Evolutionary conservation across 176 grass and related monocot genomes (phyloP).

Genomic region (Panicum miliaceum): DNA sequence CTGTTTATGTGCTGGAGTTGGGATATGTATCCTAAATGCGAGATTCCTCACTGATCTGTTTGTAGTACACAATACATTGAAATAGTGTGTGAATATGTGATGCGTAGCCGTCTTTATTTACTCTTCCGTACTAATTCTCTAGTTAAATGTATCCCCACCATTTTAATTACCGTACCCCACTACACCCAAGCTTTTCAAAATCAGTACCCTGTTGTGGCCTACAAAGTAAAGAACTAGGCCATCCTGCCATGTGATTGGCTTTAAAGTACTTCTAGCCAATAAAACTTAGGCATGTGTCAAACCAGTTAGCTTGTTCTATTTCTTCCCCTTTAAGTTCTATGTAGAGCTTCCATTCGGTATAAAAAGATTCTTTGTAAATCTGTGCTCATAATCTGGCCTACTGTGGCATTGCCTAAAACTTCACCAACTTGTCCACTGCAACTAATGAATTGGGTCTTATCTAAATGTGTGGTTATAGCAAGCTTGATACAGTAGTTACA

Average conservation of each 20-base stretch:
- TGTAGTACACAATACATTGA: background rate
- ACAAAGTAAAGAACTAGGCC: constrained; percentile 26
- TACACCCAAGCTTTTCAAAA: background rate
- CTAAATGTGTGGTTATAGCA: too few relatives aligned
- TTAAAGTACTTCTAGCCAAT: background rate
- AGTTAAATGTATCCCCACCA: background rate
- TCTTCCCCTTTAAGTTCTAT: background rate
- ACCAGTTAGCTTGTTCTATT: background rate
- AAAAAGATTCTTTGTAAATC: background rate
- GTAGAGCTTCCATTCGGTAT: constrained; percentile 9
- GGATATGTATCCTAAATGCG: background rate
- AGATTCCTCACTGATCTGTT: background rate
- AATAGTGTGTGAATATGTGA: background rate
- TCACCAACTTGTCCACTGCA: background rate
- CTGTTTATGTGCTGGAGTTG: background rate
- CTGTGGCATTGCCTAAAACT: background rate
- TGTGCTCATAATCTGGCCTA: constrained; percentile 7
- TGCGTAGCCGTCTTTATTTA: background rate
- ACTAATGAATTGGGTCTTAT: too few relatives aligned
- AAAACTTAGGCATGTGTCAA: background rate
- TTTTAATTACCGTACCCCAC: background rate
- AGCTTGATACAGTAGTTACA: background rate
- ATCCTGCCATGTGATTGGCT: constrained; percentile 35
- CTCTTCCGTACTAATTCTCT: background rate
- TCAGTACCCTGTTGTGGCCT: background rate